Conservation (phyloP, 208 protist species). For the Zelonia costaricensis region DNA sequence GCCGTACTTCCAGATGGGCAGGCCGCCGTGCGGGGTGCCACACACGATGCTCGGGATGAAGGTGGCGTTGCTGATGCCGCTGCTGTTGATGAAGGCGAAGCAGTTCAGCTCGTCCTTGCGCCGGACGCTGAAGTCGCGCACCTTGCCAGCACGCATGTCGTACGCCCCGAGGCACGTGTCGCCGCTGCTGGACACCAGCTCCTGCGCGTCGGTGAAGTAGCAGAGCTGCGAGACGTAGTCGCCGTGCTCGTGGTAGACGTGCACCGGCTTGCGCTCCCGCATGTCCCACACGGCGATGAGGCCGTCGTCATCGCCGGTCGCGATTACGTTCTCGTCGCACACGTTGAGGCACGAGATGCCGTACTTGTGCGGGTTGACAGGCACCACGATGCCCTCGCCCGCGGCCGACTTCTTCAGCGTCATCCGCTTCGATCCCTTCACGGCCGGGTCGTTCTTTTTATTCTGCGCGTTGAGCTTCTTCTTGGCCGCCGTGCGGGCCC, state of each 20-base stretch:
- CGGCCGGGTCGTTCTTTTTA: conserved; percentile 29
- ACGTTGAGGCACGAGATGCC: conserved; percentile 87
- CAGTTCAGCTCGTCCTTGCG: conserved; percentile 89
- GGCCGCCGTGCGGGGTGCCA: conserved; percentile 71
- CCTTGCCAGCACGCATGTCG: conserved; percentile 70
- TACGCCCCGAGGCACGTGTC: conserved; percentile 87
- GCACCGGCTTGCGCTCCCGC: conserved; percentile 61
- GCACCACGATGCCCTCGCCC: neutral
- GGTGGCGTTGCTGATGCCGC: conserved; percentile 54
- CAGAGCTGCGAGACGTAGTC: conserved; percentile 89
- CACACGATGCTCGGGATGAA: conserved; percentile 90
- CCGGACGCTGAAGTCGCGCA: conserved; percentile 82
- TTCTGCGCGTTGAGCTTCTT: conserved; percentile 42
- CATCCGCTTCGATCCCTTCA: conserved; percentile 6
- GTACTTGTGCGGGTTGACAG: conserved; percentile 84
- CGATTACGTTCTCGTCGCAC: conserved; percentile 82
- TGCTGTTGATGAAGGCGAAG: conserved; percentile 91
- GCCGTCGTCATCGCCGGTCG: conserved; percentile 88
- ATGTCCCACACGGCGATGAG: conserved; percentile 90
- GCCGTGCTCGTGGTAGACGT: conserved; percentile 87
- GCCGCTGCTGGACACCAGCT: conserved; percentile 85
- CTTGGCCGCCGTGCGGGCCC: conserved; percentile 11
- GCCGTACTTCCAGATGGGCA: conserved; percentile 91
- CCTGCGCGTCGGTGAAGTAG: conserved; percentile 86
- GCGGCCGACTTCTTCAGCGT: conserved; percentile 26